Evolutionary conservation across 257 asterid species (phyloP).

Genomic region (Przewalskia tangutica): DNA sequence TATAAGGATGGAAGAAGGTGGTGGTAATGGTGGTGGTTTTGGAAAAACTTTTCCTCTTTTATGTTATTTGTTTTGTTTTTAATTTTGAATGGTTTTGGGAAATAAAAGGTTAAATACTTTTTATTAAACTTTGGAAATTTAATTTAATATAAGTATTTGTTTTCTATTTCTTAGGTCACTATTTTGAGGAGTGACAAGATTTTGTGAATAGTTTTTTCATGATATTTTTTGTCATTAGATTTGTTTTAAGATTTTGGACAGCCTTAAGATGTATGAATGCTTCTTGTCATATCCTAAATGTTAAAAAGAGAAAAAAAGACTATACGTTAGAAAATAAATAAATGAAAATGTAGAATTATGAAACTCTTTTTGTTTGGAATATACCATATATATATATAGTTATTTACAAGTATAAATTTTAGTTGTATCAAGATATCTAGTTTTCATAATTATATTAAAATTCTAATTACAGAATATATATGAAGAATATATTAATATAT

Average conservation of each 20-base stretch:
- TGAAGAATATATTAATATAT: too few species aligned
- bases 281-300: not conserved
- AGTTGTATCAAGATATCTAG: too few species aligned
- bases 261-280: not conserved
- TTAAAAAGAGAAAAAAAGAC: not conserved
- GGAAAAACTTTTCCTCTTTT: too few species aligned
- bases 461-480: too few species aligned
- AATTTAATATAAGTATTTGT: not conserved
- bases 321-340: not conserved
- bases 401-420: too few species aligned
- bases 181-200: constrained; percentile 8
- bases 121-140: not conserved
- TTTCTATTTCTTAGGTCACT: constrained; percentile 11
- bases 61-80: not conserved
- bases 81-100: constrained; percentile 25
- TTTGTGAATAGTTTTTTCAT: not conserved
- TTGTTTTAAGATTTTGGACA: constrained; percentile 1
- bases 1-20: too few species aligned
- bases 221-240: not conserved
- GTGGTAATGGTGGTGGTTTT: too few species aligned
- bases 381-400: too few species aligned
- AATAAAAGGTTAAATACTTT: constrained; percentile 4
- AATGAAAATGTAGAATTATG: too few species aligned
- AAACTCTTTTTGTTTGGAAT: too few species aligned
- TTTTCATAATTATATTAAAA: too few species aligned